Conservation (phyloP, 2,329 filamentous ascomycete genomes). For the Diaporthe citri region DNA sequence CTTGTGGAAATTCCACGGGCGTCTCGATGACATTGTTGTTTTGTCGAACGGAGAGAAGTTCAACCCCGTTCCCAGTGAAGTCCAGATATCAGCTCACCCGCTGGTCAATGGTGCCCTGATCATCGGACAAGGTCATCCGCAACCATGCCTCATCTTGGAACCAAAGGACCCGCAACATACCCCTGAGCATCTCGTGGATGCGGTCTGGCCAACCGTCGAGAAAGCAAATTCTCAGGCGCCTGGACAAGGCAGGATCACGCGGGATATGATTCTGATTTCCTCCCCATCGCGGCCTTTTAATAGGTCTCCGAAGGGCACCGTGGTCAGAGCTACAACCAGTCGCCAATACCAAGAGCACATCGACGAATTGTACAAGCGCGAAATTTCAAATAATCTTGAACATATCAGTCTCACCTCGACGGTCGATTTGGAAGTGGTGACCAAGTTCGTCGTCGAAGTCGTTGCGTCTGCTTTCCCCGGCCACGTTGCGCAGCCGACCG, state of each 20-base stretch:
- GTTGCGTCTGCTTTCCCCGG: conserved; percentile 35
- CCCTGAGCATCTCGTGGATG: conserved; percentile 15
- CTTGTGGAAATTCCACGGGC: conserved; percentile 33
- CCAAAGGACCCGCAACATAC: conserved; percentile 10
- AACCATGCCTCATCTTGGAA: conserved; percentile 30
- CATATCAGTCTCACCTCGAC: not conserved
- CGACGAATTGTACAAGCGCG: conserved; percentile 10
- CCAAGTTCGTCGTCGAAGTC: conserved; percentile 31
- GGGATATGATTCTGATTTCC: conserved; percentile 29
- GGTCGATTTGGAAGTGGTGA: not conserved
- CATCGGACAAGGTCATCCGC: conserved; percentile 25
- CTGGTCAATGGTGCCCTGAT: conserved; percentile 27
- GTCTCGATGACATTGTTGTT: conserved; percentile 32
- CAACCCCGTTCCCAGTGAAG: conserved; percentile 39
- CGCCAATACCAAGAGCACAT: conserved; percentile 10
- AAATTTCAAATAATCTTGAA: conserved; percentile 25
- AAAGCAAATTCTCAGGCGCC: conserved; percentile 30
- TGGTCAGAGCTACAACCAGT: conserved; percentile 20
- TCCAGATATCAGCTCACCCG: conserved; percentile 25
- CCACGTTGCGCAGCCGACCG: conserved; percentile 8
- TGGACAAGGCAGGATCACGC: conserved; percentile 29
- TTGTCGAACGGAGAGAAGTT: conserved; percentile 40
- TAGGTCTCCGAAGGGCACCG: conserved; percentile 33
- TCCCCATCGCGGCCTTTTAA: conserved; percentile 2
- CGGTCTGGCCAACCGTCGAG: conserved; percentile 36